Evolutionary conservation across 768 basidiomycete species (phyloP).

Genomic region (Auriscalpium microsporum): DNA sequence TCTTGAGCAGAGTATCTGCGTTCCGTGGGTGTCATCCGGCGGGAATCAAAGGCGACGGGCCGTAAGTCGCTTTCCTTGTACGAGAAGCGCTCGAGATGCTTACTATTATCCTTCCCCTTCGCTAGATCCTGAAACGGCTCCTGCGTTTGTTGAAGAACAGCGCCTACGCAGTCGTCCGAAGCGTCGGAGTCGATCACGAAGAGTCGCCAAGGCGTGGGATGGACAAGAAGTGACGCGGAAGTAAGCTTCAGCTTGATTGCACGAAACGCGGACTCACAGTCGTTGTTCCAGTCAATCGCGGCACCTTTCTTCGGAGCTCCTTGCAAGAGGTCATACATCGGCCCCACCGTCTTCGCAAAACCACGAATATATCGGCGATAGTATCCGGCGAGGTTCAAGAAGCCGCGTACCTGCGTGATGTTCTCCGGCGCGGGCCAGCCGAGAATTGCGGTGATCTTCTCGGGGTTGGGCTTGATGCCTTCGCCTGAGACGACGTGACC

Average conservation of each 20-base stretch:
- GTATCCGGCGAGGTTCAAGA: too few relatives aligned
- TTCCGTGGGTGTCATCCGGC: too few relatives aligned
- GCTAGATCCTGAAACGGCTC: not conserved
- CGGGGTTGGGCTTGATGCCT: too few relatives aligned
- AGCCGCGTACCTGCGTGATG: too few relatives aligned
- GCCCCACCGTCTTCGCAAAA: not conserved
- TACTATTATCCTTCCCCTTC: not conserved
- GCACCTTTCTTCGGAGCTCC: conserved; percentile 2
- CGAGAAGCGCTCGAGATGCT: too few relatives aligned
- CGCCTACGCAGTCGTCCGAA: not conserved
- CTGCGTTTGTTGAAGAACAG: not conserved
- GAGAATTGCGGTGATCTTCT: too few relatives aligned
- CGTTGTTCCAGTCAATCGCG: not conserved
- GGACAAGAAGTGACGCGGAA: conserved; percentile 3
- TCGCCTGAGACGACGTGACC: not conserved
- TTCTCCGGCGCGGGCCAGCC: too few relatives aligned
- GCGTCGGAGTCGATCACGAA: conserved; percentile 6
- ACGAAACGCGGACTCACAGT: not conserved
- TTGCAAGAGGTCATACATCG: not conserved
- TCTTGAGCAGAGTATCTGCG: too few relatives aligned
- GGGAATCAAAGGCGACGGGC: too few relatives aligned
- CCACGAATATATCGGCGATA: too few relatives aligned
- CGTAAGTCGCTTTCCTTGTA: too few relatives aligned
- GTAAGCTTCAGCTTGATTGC: not conserved
- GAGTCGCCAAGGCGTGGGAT: not conserved